Percentiles rank a stretch among this genome's conserved stretches.
Conservation (phyloP, 2,329 filamentous ascomycete species). For the Aspergillus sp. region DNA sequence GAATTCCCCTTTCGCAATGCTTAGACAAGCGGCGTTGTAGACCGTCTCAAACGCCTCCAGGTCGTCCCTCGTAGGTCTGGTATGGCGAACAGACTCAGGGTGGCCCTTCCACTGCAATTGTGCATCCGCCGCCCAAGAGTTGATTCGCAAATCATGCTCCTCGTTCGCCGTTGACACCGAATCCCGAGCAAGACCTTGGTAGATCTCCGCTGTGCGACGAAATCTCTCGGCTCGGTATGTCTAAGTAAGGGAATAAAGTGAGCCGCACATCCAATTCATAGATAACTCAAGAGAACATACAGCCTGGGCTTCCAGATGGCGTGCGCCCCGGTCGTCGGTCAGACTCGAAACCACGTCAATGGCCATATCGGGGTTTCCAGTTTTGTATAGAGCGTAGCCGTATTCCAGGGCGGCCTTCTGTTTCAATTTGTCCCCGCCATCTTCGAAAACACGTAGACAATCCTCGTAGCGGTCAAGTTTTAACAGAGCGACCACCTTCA, state of each 20-base stretch:
- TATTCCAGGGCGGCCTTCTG: constrained; percentile 58
- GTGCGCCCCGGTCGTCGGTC: constrained; percentile 50
- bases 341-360: constrained; percentile 49
- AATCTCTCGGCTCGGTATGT: constrained; percentile 63
- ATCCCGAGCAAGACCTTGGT: constrained; percentile 50
- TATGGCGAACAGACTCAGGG: constrained; percentile 51
- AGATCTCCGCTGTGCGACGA: constrained; percentile 53
- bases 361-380: constrained; percentile 56
- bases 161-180: constrained; percentile 46
- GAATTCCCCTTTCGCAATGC: constrained; percentile 61
- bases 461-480: constrained; percentile 66
- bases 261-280: not conserved
- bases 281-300: constrained; percentile 34
- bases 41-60: constrained; percentile 64
- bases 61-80: constrained; percentile 58
- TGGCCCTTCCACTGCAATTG: constrained; percentile 62
- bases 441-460: constrained; percentile 56
- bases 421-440: constrained; percentile 54
- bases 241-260: constrained; percentile 18
- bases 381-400: constrained; percentile 64
- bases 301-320: constrained; percentile 63
- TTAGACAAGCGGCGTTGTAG: constrained; percentile 64
- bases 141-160: constrained; percentile 62
- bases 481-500: constrained; percentile 59
- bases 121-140: constrained; percentile 60